phyloP scores from a whole-genome alignment of 768 basidiomycete genomes.

The Myochromella boudieri region DNA sequence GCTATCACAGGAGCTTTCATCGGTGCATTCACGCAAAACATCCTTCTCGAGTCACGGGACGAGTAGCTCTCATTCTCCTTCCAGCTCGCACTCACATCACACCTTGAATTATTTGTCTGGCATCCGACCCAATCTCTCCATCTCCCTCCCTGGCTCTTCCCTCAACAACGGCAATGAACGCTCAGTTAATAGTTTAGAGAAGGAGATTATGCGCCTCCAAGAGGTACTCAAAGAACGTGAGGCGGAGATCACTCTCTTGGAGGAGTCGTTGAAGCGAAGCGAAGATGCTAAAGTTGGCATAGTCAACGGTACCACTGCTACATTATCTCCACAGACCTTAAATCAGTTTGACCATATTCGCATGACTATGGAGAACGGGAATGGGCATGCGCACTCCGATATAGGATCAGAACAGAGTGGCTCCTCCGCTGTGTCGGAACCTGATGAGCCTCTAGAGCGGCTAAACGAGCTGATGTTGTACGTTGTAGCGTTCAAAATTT shows the following conservation, averaged over 20 bases:
- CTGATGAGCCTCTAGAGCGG: slow-evolving; percentile 73
- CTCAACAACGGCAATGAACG: slow-evolving; percentile 52
- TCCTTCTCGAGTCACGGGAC: slow-evolving; percentile 78
- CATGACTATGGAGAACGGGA: slow-evolving; percentile 58
- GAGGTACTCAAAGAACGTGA: slow-evolving; percentile 90
- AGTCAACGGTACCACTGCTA: slow-evolving; percentile 14
- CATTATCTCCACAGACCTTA: slow-evolving; percentile 70
- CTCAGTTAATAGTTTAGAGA: slow-evolving; percentile 82
- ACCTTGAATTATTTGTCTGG: slow-evolving; percentile 18
- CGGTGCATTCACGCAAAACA: slow-evolving; percentile 80
- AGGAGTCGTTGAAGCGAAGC: slow-evolving; percentile 47
- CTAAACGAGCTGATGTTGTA: slow-evolving; percentile 93
- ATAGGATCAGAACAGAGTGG: slow-evolving; percentile 34
- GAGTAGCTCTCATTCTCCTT: slow-evolving; percentile 61
- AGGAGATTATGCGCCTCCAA: slow-evolving; percentile 94
- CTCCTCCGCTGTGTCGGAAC: slow-evolving; percentile 43
- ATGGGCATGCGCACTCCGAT: slow-evolving; percentile 36
- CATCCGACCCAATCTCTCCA: slow-evolving; percentile 55
- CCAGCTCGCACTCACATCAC: slow-evolving; percentile 51
- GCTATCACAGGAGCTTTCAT: slow-evolving; percentile 95
- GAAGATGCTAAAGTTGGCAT: slow-evolving; percentile 23
- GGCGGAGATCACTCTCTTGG: slow-evolving; percentile 81
- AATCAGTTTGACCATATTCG: slow-evolving; percentile 76
- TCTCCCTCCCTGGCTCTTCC: slow-evolving; percentile 49
- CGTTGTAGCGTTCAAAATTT: slow-evolving; percentile 26